Base-by-base conservation (phyloP, 306 rosid genomes). In the Cotoneaster glaucophyllus region DNA sequence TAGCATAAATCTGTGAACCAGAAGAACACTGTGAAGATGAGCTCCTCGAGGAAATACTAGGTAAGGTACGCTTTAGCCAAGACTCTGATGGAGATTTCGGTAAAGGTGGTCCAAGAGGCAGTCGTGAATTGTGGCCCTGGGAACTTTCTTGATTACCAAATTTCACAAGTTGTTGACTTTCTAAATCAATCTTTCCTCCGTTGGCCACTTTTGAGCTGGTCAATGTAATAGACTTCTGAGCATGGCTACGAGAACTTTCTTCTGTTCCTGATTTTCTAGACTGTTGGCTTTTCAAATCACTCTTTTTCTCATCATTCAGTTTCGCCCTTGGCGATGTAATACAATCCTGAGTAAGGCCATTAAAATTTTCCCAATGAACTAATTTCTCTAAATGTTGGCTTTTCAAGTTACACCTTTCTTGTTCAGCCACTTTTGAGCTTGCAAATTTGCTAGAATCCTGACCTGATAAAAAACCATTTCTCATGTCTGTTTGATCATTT, bases 51-150 rank as follows among this genome's bases (percentile, higher is more conserved):
- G 90, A 87, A 80, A 91, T 77, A 63, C 85, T 67, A 2, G 95
- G 93, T 77, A 95, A 84, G 44, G 93, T 83, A 19, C 89, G 93
- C 79, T 87, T 86, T 68, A 95, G 90, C 99, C 99, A 95, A 57
- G 99, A 95, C 69, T 95, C 97, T 37, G 97, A 90, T 11, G 99
- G 99, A 66, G 97, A 89, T 84, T 95, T 87, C 50, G 97, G 93
- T 63, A 85, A 79, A 54, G 95, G 97, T 25, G 87, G 90, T 39
- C 81, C 80, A 58, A 87, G 89, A 67, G 86, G 84, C 80, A 76
- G 77, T 70, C 65, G 81, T 45, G 81, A 65, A 69, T 66, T 57
- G 28, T 67, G 69, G 50, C 63, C 64, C 52, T 64, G 71, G 58
- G 79, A 59, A 64, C 44, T 72, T 58, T 72, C 82, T 70, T 81